Evolutionary conservation across 2,329 filamentous ascomycete genomes (phyloP).

Genomic region (Neonectria coccinea): DNA sequence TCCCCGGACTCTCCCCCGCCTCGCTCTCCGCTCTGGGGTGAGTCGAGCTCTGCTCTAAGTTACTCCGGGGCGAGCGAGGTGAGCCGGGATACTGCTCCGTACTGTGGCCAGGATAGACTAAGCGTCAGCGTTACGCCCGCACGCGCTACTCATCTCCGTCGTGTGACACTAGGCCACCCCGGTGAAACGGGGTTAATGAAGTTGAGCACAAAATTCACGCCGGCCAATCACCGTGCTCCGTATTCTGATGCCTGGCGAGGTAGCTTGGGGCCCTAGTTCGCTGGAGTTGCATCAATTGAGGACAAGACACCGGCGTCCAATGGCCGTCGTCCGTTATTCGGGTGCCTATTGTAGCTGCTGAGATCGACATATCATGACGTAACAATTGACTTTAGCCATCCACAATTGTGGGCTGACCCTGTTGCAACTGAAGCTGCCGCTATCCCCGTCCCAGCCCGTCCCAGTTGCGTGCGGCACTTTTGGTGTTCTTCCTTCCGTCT

Average conservation of each 20-base stretch:
- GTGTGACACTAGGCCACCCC: background rate
- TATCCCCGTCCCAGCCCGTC: background rate
- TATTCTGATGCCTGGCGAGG: too few relatives aligned
- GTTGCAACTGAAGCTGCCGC: background rate
- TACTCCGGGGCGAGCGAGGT: too few relatives aligned
- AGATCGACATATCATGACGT: background rate
- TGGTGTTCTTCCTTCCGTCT: background rate
- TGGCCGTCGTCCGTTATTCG: background rate
- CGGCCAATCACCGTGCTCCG: too few relatives aligned
- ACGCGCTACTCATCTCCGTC: background rate
- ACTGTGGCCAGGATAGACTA: too few relatives aligned
- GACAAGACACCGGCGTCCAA: background rate
- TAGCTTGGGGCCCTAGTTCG: too few relatives aligned
- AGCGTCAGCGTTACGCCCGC: too few relatives aligned
- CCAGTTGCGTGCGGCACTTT: background rate
- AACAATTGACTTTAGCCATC: background rate
- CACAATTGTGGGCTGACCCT: background rate
- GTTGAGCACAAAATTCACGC: too few relatives aligned
- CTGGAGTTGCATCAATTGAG: background rate
- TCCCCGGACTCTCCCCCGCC: background rate
- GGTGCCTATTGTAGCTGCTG: background rate
- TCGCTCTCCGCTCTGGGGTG: background rate
- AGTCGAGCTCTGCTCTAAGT: too few relatives aligned
- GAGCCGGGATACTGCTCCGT: too few relatives aligned
- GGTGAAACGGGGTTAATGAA: too few relatives aligned